These are phyloP conservation scores for Ceratocystiopsis sp. DNA, from an alignment of 2,329 filamentous ascomycete species.

Conservation along the genomic window DNA sequence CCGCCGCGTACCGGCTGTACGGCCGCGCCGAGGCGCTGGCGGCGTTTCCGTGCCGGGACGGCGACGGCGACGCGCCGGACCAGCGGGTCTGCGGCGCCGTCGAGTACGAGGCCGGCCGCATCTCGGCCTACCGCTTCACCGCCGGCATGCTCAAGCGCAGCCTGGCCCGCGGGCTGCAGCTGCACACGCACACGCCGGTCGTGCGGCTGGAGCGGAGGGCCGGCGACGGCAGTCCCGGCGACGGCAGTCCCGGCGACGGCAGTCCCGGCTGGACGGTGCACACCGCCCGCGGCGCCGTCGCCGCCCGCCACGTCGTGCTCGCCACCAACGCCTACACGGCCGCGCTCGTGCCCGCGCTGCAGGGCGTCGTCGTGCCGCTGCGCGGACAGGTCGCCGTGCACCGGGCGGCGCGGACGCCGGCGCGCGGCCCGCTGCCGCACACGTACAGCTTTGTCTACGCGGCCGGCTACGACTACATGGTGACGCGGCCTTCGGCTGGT, in stretches of 20 bases:
- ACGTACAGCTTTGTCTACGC: conserved; percentile 47
- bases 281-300: conserved; percentile 25
- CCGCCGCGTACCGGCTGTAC: conserved; percentile 27
- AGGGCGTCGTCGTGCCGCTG: conserved; percentile 30
- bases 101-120: conserved; percentile 25
- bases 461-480: conserved; percentile 50
- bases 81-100: conserved; percentile 25
- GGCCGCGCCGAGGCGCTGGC: conserved; percentile 22
- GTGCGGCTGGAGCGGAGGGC: conserved; percentile 9
- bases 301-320: conserved; percentile 26
- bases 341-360: conserved; percentile 23
- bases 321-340: conserved; percentile 38
- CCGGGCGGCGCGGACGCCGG: conserved; percentile 7
- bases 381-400: conserved; percentile 33
- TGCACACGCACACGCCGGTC: conserved; percentile 36
- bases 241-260: neutral
- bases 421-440: conserved; percentile 20
- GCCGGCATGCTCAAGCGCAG: conserved; percentile 27
- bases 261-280: conserved; percentile 19
- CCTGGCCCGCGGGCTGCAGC: conserved; percentile 25
- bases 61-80: conserved; percentile 12
- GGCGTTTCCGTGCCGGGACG: conserved; percentile 21
- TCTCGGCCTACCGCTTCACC: conserved; percentile 22
- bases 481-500: conserved; percentile 36
- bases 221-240: conserved; percentile 5